Evolutionary conservation across 371 early-diverging fungal species (phyloP).

Genomic region (Mortierella sp.): DNA sequence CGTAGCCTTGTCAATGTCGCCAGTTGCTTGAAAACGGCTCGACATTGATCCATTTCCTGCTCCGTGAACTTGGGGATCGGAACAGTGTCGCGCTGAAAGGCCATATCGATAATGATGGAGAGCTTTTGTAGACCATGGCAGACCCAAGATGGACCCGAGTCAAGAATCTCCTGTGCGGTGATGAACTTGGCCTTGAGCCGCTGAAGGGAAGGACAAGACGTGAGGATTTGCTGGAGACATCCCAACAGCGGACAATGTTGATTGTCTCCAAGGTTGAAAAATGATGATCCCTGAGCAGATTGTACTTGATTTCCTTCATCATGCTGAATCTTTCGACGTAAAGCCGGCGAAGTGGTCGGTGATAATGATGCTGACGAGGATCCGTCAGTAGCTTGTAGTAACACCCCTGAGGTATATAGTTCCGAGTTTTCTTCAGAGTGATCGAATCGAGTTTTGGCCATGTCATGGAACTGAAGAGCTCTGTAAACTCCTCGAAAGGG

Average conservation of each 20-base stretch:
- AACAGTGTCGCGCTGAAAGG: no score
- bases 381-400: no score
- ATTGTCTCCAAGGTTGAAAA: neutral
- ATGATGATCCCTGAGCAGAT: no score
- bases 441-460: conserved; percentile 31
- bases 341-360: no score
- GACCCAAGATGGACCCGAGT: conserved; percentile 5
- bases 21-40: conserved; percentile 5
- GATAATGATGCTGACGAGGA: no score
- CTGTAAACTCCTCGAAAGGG: neutral
- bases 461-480: conserved; percentile 1
- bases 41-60: conserved; percentile 6
- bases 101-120: conserved; percentile 15
- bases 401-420: no score
- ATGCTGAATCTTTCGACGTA: no score
- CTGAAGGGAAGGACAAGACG: conserved; percentile 7
- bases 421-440: no score
- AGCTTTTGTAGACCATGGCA: conserved; percentile 6
- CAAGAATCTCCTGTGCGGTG: conserved; percentile 5
- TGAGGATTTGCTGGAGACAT: conserved; percentile 8
- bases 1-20: neutral
- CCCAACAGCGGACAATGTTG: neutral
- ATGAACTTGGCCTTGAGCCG: neutral
- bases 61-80: conserved; percentile 5
- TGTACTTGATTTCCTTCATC: no score